Percentiles rank a stretch among this genome's conserved stretches.
phyloP scores from a whole-genome alignment of 2,329 filamentous ascomycete species.

The Penicillium sp. region DNA sequence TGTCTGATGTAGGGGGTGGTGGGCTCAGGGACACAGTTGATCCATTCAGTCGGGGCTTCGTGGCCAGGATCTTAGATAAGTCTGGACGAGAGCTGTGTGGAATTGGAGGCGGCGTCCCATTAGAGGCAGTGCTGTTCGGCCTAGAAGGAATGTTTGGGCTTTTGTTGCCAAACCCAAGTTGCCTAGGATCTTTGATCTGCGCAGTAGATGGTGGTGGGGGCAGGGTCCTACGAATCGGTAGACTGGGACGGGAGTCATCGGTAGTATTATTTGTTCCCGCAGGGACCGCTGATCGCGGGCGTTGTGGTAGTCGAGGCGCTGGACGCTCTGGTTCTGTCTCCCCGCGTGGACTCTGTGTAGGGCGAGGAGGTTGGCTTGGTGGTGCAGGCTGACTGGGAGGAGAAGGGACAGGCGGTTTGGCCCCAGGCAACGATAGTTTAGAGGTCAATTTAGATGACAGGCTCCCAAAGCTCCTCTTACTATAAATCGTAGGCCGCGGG shows the following conservation, averaged over 20 bases:
- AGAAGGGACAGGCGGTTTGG: slow-evolving; percentile 3
- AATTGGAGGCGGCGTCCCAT: slow-evolving; percentile 46
- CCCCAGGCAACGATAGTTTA: slow-evolving; percentile 5
- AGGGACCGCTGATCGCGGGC: slow-evolving; percentile 22
- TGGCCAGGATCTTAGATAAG: slow-evolving; percentile 53
- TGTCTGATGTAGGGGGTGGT: slow-evolving; percentile 17
- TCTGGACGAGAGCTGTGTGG: slow-evolving; percentile 56
- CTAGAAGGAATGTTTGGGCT: slow-evolving; percentile 12
- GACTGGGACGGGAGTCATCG: slow-evolving; percentile 15
- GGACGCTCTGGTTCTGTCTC: slow-evolving; percentile 17
- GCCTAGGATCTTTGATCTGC: slow-evolving; percentile 35
- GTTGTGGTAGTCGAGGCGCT: slow-evolving; percentile 24
- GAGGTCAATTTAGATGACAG: slow-evolving; percentile 15
- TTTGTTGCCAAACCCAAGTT: slow-evolving; percentile 50
- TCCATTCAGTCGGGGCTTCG: slow-evolving; percentile 45
- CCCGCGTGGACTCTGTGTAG: not conserved
- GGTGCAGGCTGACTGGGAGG: not conserved
- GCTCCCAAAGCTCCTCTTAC: slow-evolving; percentile 16
- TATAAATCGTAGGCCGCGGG: slow-evolving; percentile 23
- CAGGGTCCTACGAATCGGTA: slow-evolving; percentile 30
- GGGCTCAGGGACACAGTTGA: slow-evolving; percentile 18
- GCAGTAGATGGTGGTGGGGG: slow-evolving; percentile 35
- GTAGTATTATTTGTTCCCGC: slow-evolving; percentile 15
- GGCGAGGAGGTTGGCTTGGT: slow-evolving; percentile 12
- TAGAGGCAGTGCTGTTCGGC: slow-evolving; percentile 20